Percentiles rank a stretch among this genome's conserved stretches.
Evolutionary conservation across 2,329 filamentous ascomycete species (phyloP).

Genomic region (Exophiala sideris): DNA sequence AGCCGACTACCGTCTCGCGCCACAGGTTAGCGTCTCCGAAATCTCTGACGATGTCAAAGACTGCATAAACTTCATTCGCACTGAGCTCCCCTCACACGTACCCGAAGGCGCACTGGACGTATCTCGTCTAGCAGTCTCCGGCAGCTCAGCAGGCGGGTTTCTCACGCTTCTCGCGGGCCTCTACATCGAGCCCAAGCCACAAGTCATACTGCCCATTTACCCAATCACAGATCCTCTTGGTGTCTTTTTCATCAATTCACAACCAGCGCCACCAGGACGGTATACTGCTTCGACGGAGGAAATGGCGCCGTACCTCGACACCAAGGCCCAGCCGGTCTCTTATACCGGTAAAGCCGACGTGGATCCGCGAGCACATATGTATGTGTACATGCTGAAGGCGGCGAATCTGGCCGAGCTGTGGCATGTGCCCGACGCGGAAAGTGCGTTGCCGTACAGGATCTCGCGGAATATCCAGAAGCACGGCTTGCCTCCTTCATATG

Average conservation of each 20-base stretch:
- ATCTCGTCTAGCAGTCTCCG: conserved; percentile 2
- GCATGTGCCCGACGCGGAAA: not conserved
- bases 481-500: not conserved
- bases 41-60: conserved; percentile 1
- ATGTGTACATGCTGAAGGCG: conserved; percentile 2
- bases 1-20: conserved; percentile 2
- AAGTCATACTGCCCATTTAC: conserved; percentile 3
- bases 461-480: not conserved
- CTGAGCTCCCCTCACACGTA: not conserved
- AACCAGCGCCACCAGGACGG: not conserved
- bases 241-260: conserved; percentile 1
- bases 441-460: not conserved
- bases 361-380: not conserved
- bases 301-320: not conserved
- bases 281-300: not conserved
- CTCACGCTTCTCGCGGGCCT: not conserved
- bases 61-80: conserved; percentile 4
- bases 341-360: not conserved
- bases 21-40: not conserved
- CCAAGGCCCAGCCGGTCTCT: not conserved
- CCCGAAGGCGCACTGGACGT: not conserved
- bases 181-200: not conserved
- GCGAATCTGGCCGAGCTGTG: conserved; percentile 2
- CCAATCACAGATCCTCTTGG: conserved; percentile 2
- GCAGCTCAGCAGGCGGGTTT: conserved; percentile 1